Percentiles rank a stretch among this genome's conserved stretches.
Conservation (phyloP, 2,329 filamentous ascomycete genomes). For the Alternaria alternata region DNA sequence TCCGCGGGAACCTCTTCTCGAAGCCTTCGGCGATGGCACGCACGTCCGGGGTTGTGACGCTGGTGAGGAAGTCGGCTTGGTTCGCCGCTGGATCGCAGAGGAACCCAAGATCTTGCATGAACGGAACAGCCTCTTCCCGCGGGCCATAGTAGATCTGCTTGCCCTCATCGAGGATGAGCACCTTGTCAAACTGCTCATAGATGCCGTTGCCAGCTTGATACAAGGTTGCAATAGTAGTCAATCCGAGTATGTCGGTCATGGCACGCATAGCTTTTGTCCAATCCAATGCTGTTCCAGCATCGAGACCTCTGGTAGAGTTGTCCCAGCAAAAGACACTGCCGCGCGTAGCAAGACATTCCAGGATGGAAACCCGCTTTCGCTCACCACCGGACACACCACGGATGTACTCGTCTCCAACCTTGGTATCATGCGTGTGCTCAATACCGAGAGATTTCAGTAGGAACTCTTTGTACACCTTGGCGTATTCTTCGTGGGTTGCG, state of each 20-base stretch:
- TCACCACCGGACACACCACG: slow-evolving; percentile 74
- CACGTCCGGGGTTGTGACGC: slow-evolving; percentile 62
- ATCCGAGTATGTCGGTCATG: slow-evolving; percentile 58
- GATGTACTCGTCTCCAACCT: slow-evolving; percentile 71
- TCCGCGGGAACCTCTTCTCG: slow-evolving; percentile 53
- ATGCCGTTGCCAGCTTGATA: slow-evolving; percentile 61
- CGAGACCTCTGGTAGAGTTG: slow-evolving; percentile 51
- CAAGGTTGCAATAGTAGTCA: slow-evolving; percentile 64
- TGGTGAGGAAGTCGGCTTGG: slow-evolving; percentile 76
- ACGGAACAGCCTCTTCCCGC: slow-evolving; percentile 64
- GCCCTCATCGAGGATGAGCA: slow-evolving; percentile 76
- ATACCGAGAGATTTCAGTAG: no score
- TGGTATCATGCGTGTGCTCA: slow-evolving; percentile 67
- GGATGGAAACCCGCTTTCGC: slow-evolving; percentile 73
- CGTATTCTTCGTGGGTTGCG: slow-evolving; percentile 50
- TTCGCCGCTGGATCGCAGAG: slow-evolving; percentile 62
- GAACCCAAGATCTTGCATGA: slow-evolving; percentile 74
- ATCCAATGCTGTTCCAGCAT: slow-evolving; percentile 58
- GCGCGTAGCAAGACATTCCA: slow-evolving; percentile 67
- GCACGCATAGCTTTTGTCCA: slow-evolving; percentile 63
- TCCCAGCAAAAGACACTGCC: slow-evolving; percentile 61
- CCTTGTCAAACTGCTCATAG: slow-evolving; percentile 74
- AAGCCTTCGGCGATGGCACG: slow-evolving; percentile 48
- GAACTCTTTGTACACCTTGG: no score
- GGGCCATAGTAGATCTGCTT: slow-evolving; percentile 77